Evolutionary conservation across 345 rosid genomes (phyloP), one percentile per base, ranked within the genome.

Genomic region (Eucalyptus shirleyi): DNA sequence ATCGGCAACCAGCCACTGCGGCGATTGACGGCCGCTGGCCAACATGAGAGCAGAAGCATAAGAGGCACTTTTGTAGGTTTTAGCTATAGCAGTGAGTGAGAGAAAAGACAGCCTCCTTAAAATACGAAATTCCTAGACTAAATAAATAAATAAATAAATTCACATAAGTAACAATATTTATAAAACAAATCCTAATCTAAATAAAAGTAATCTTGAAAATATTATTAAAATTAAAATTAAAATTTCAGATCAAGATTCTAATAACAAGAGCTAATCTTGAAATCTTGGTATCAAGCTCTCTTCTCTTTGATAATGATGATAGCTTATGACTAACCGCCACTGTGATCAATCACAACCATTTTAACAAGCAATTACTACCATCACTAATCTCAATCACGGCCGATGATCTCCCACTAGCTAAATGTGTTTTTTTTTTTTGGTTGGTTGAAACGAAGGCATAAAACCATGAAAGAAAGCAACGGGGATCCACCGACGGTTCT

Each of bases 71-170:
- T 55, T 67, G 11, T 55, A 55, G 60, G 5, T 55, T 55, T 55
- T 23, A 23, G 60, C 60, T 55, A 55, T 55, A 55, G 60, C 26
- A 55, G 28, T 6, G 26, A 55, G 3, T 0, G 60, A 55, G 28
- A 55, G 60, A 55, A 55, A 62, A 62, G 34, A 62, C 4, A 30
- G 16, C 81, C 81, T 9, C 81, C 42, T 34, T 69, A 17, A 69
- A 34, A 69, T 69, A 67, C 56, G 23, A 51, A 51, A 51, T 51
- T 51, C 56, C 23, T 7, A 51, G 23, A 50, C 18, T 15, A 51
- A 18, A n/a, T n/a, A n/a, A n/a, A 51, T 1, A 49, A 49, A 49
- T 0, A 1, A 51, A 69, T 0, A 69, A 69, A 69, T 5, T 34
- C 13, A 69, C 37, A 34, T 69, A 34, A 37, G 44, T 69, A 18